These are phyloP conservation scores for Anastatica hierochuntica DNA, from an alignment of 345 rosid genomes.

Conservation along the genomic window DNA sequence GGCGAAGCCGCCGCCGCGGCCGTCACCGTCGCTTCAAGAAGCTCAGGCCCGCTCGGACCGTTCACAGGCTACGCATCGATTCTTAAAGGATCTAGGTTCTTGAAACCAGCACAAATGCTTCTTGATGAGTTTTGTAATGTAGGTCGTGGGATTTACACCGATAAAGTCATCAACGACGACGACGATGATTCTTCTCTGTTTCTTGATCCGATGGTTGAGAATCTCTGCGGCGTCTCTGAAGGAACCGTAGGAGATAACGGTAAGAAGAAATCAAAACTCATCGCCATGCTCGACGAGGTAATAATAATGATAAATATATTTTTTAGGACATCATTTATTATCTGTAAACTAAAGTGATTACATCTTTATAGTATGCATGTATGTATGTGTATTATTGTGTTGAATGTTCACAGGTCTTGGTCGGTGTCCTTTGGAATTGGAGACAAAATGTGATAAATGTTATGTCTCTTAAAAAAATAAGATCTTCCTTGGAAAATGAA, in stretches of 20 bases:
- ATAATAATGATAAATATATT: background rate
- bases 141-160: constrained; percentile 44
- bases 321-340: too few species aligned
- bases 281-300: constrained; percentile 85
- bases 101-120: constrained; percentile 80
- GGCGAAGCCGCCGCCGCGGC: constrained; percentile 14
- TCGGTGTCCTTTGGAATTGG: constrained; percentile 19
- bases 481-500: constrained; percentile 31
- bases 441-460: constrained; percentile 25
- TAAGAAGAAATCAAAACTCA: constrained; percentile 62
- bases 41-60: constrained; percentile 44
- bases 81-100: constrained; percentile 68
- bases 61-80: constrained; percentile 78
- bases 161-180: constrained; percentile 31
- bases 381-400: background rate
- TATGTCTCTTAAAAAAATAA: constrained; percentile 9
- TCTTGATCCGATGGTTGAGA: constrained; percentile 41
- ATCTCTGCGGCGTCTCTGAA: constrained; percentile 27
- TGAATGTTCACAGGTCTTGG: constrained; percentile 19
- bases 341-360: too few species aligned
- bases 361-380: too few species aligned
- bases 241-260: constrained; percentile 35
- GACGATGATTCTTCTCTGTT: constrained; percentile 43
- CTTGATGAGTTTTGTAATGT: constrained; percentile 70
- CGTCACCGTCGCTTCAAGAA: constrained; percentile 38